Evolutionary conservation across 2,329 filamentous ascomycete genomes (phyloP), one percentile per base, ranked within the genome.

Genomic region (Cadophora gregata): DNA sequence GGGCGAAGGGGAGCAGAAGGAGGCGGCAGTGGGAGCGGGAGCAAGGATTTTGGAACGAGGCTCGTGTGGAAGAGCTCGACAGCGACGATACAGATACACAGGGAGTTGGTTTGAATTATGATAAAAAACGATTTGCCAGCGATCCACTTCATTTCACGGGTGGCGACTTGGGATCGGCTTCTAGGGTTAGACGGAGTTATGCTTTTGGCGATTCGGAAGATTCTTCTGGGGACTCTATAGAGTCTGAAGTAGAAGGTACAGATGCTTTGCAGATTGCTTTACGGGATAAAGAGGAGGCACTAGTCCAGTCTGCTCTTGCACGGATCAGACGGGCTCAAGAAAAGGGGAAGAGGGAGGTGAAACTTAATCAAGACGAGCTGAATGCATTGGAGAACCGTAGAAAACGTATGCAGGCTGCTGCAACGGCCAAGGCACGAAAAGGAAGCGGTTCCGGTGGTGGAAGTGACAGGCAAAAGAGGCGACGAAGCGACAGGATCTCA

Each of bases 241-340:
- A 81, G n/a, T 68, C 68, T 60, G 80, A 85, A 55, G 82, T 86
- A 63, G 83, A 88, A 62, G 85, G 85, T 64, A 81, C 78, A 45
- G 79, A 80, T 75, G 81, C 80, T 63, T 78, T 85, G 69, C 83
- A 87, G 69, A 75, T 88, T 69, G 83, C 85, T 66, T 82, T 86
- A 71, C 82, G 82, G 73, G 88, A 92, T 66, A 86, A 86, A 72
- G 93, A 97, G 77, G 90, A 95, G 72, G 84, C 86, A 70, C 79
- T 97, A 73, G 88, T 96, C 70, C 90, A 93, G 71, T 88, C 88
- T 70, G 94, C 94, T 48, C 81, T 96, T 78, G 88, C 89, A 73
- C 90, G 93, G 71, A 96, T 97, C 76, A 87, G 89, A 70, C 86
- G 88, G 71, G 93, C 94, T 19, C 89, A 92, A 77, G 87, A 87